These are phyloP conservation scores for Cokeromyces recurvatus DNA, from an alignment of 371 early-diverging fungal genomes.

Conservation along the genomic window DNA sequence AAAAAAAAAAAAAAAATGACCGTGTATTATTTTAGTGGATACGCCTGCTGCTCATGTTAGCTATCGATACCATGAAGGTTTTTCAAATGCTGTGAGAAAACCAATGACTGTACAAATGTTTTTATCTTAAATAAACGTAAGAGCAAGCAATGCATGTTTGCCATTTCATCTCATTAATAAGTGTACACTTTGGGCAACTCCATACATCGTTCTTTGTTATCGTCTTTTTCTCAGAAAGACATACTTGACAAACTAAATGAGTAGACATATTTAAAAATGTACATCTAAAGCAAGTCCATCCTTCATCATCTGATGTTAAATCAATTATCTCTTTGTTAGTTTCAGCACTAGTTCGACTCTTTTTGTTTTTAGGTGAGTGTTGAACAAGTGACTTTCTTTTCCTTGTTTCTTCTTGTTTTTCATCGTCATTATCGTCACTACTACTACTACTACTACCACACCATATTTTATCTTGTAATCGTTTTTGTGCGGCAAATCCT, in stretches of 20 bases:
- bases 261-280: conserved; percentile 27
- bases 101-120: conserved; percentile 63
- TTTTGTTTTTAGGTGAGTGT: no score
- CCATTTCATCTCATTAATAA: conserved; percentile 11
- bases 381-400: no score
- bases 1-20: no score
- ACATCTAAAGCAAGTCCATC: conserved; percentile 29
- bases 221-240: conserved; percentile 17
- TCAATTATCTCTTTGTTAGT: no score
- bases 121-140: conserved; percentile 10
- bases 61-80: conserved; percentile 53
- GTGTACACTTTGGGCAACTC: conserved; percentile 30
- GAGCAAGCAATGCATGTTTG: conserved; percentile 12
- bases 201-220: conserved; percentile 5
- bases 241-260: conserved; percentile 28
- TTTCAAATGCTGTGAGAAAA: conserved; percentile 88
- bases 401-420: no score
- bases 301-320: no score
- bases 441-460: conserved; percentile 53
- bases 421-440: no score
- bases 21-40: no score
- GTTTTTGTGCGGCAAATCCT: conserved; percentile 52
- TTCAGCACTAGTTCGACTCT: no score
- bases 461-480: conserved; percentile 48
- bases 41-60: no score